Base-by-base conservation (phyloP, 2,329 filamentous ascomycete species). In the Mollisia scopiformis region DNA sequence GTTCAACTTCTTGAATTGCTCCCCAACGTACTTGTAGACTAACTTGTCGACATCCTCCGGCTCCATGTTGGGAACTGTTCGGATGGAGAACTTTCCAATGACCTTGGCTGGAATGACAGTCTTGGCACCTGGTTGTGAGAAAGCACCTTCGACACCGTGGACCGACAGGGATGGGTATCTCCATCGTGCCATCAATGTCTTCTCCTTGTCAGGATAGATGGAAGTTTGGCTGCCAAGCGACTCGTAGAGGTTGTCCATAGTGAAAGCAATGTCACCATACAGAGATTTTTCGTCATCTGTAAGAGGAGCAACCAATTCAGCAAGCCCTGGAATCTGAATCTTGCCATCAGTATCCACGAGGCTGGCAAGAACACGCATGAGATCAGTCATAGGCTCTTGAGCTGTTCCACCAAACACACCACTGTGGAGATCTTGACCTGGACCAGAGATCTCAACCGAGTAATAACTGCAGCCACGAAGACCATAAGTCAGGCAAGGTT, bases 71-170 rank as follows among this genome's bases (percentile, higher is more conserved):
- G 95, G 95, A 23, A 99, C 95, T 35, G 93, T 98, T 69, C 95
- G 89, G 79, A 99, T 97, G 54, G 92, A 96, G 83, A 99, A 99
- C 81, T 99, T 99, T 79, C 95, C 95, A 72, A 89, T 91, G 60
- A 99, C 95, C 83, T 97, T 97, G 73, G 95, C 94, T 2, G 95
- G 95, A 71, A 99, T 99, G 72, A 99, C 95, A 1, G 95, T 99
- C 86, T 99, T 99, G 59, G 93, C 95, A 50, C 95, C 95, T 6
- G 93, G 90, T 1, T 91, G 89, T 47, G 91, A 94, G 82, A 96
- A 99, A 55, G 93, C 95, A 62, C 95, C 95, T 79, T 99, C 95
- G 68, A 99, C 80, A 62, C 95, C 95, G 81, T 99, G 95, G 43
- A 99, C 82, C 25, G 93, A 97, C 59, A 99, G 84, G 13, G 93